Base-by-base conservation (phyloP, 129 eudicot species). In the Calendula officinalis region DNA sequence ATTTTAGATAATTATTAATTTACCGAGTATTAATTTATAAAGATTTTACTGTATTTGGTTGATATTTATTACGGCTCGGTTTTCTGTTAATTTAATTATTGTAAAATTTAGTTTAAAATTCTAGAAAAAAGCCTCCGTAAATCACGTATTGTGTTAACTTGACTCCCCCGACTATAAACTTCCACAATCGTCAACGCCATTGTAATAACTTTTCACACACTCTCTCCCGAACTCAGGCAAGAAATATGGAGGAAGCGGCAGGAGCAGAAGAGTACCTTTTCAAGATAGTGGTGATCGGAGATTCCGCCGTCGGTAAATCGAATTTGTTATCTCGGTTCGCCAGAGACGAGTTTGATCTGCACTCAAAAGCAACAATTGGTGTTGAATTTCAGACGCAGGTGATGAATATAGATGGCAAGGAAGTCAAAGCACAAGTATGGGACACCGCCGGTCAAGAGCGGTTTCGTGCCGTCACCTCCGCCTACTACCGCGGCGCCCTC, bases 371-470 rank as follows among this genome's bases (percentile, higher is more conserved):
- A 49, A 91, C 97, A 45, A 82, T 91, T 15, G 97, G 97, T 0
- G 97, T 91, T 2, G 97, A 91, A 70, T 91, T 91, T 56, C 97
- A 91, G 82, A 91, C 97, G 36, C 95, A 87, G 45, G 87, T 84
- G 40, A 80, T 91, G 11, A 84, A 87, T 9, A 60, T 91, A 49
- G 90, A 91, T 61, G 97, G 97, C 38, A 91, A 91, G 64, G 94
- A 91, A 44, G 53, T 91, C 3, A 91, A 91, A 45, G 97, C 97
- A 6, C 97, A 91, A 57, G 92, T 91, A 0, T 91, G 97, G 97
- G 97, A 91, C 75, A 91, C 97, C 58, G 97, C 97, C 63, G 97
- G 97, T n/a, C 97, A 91, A 55, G 97, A 91, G 56, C 76, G 97
- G 4, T 91, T 91, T 43, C 71, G 97, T 10, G 97, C 97, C 57